A percentile compares a stretch with the other conserved stretches of the same genome.
Evolutionary conservation across 495 filamentous ascomycete species (phyloP).

Genomic region (Parathielavia appendiculata): DNA sequence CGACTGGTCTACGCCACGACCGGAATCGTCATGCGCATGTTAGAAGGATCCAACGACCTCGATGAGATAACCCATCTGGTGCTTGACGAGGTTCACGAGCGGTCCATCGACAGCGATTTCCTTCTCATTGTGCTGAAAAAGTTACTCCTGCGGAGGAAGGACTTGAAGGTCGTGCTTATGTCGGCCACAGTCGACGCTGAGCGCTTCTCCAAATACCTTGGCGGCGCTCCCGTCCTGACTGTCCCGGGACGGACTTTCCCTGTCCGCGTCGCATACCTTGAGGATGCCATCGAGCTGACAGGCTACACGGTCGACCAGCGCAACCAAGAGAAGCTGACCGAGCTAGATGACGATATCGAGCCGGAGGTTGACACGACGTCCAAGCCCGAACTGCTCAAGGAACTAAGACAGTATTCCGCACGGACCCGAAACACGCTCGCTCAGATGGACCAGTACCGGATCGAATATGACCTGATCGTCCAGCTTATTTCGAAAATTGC

Average conservation of each 20-base stretch:
- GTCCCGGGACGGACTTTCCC: slow-evolving; percentile 93
- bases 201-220: slow-evolving; percentile 81
- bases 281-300: slow-evolving; percentile 84
- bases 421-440: slow-evolving; percentile 67
- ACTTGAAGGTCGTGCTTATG: slow-evolving; percentile 84
- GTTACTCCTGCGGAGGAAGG: slow-evolving; percentile 62
- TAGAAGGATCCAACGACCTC: slow-evolving; percentile 80
- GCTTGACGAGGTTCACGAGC: slow-evolving; percentile 92
- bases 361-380: slow-evolving; percentile 45
- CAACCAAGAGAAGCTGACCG: slow-evolving; percentile 41
- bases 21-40: slow-evolving; percentile 94
- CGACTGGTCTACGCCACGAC: slow-evolving; percentile 79
- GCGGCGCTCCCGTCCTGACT: slow-evolving; percentile 74
- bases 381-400: slow-evolving; percentile 45
- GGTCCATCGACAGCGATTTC: slow-evolving; percentile 94
- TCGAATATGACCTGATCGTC: slow-evolving; percentile 78
- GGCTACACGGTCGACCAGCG: slow-evolving; percentile 58
- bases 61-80: slow-evolving; percentile 86
- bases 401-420: slow-evolving; percentile 64
- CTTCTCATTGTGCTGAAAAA: slow-evolving; percentile 83
- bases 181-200: slow-evolving; percentile 92
- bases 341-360: slow-evolving; percentile 53
- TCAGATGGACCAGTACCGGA: slow-evolving; percentile 77
- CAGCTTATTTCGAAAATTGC: slow-evolving; percentile 69
- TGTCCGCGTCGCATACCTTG: slow-evolving; percentile 78